Evolutionary conservation across 116 monocot genomes (phyloP).

Genomic region (Iris pallida): DNA sequence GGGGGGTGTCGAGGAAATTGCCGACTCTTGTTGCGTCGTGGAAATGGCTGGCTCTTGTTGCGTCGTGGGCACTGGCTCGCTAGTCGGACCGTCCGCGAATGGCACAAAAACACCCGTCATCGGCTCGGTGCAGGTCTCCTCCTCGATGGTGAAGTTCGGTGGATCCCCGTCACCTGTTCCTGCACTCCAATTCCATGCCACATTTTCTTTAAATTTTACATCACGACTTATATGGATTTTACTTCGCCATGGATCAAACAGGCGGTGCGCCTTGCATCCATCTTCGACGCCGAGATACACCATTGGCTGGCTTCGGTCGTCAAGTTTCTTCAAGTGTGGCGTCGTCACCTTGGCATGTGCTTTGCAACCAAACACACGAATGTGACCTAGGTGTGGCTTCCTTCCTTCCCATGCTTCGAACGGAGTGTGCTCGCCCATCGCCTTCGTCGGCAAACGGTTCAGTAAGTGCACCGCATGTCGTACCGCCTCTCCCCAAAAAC

Average conservation of each 20-base stretch:
- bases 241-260: background rate
- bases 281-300: slow-evolving; percentile 17
- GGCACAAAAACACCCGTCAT: background rate
- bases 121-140: background rate
- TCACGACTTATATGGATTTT: background rate
- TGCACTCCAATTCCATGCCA: background rate
- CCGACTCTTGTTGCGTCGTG: too few relatives aligned
- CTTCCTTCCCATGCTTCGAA: slow-evolving; percentile 1
- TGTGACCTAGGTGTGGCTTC: slow-evolving; percentile 8
- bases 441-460: slow-evolving; percentile 4
- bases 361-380: slow-evolving; percentile 7
- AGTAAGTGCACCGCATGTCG: background rate
- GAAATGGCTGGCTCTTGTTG: too few relatives aligned
- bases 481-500: slow-evolving; percentile 10
- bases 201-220: too few relatives aligned
- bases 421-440: background rate
- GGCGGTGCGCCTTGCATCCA: slow-evolving; percentile 12
- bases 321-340: slow-evolving; percentile 16
- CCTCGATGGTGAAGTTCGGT: background rate
- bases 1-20: too few relatives aligned
- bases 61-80: background rate
- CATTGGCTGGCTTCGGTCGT: slow-evolving; percentile 10
- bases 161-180: background rate
- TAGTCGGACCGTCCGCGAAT: background rate
- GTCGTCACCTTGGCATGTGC: slow-evolving; percentile 1